Conservation (phyloP, 2,329 filamentous ascomycete genomes). For the Diaporthe destruens region DNA sequence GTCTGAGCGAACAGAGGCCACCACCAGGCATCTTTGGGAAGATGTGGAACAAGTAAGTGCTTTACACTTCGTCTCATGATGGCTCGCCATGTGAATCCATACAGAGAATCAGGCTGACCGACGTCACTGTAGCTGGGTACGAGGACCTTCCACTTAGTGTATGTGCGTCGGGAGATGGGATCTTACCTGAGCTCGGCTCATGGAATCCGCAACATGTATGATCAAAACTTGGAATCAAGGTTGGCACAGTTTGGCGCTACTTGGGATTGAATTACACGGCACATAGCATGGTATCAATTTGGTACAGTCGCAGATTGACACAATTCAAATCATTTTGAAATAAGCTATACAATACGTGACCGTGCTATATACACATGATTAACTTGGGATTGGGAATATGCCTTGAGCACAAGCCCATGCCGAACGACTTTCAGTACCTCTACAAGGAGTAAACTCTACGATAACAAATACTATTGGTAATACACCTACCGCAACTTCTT, state of each 20-base stretch:
- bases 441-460: too few relatives aligned
- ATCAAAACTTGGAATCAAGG: not conserved
- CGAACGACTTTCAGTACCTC: too few relatives aligned
- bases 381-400: too few relatives aligned
- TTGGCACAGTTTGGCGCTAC: conserved; percentile 17
- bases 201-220: not conserved
- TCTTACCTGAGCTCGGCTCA: too few relatives aligned
- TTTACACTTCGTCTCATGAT: too few relatives aligned
- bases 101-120: not conserved
- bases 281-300: not conserved
- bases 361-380: too few relatives aligned
- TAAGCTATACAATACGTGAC: too few relatives aligned
- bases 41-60: conserved; percentile 68
- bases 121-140: not conserved
- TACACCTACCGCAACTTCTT: too few relatives aligned
- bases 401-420: too few relatives aligned
- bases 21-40: conserved; percentile 63
- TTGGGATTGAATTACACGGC: not conserved
- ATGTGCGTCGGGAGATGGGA: too few relatives aligned
- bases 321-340: too few relatives aligned
- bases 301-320: not conserved
- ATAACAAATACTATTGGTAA: too few relatives aligned
- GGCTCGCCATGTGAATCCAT: not conserved
- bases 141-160: conserved; percentile 13
- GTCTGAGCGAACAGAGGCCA: conserved; percentile 66